Evolutionary conservation across 1,139 yeast genomes (phyloP).

Genomic region (Sugiyamaella paludigena): DNA sequence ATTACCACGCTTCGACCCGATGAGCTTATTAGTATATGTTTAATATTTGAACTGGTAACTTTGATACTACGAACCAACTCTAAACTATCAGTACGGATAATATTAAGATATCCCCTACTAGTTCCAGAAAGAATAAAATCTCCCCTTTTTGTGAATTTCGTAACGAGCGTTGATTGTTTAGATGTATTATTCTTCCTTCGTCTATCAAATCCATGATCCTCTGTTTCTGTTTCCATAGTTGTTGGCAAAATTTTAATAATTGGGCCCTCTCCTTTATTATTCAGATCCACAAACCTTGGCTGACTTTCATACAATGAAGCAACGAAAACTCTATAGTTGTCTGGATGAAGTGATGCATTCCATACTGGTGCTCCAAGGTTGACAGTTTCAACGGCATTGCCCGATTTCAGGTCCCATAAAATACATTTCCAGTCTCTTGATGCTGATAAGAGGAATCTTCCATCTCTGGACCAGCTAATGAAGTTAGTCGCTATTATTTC

Average conservation of each 20-base stretch:
- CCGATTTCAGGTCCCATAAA: slow-evolving; percentile 68
- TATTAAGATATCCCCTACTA: slow-evolving; percentile 71
- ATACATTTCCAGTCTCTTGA: slow-evolving; percentile 83
- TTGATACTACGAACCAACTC: slow-evolving; percentile 50
- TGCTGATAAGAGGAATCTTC: slow-evolving; percentile 67
- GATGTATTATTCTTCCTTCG: slow-evolving; percentile 8
- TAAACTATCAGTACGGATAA: slow-evolving; percentile 35
- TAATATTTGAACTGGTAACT: slow-evolving; percentile 67
- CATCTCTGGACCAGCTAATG: slow-evolving; percentile 66
- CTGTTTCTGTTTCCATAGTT: slow-evolving; percentile 2
- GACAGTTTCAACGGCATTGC: slow-evolving; percentile 45
- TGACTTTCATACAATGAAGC: slow-evolving; percentile 44
- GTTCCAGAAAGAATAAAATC: slow-evolving; percentile 68
- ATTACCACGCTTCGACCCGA: slow-evolving; percentile 70
- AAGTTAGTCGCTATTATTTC: no score
- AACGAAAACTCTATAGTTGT: slow-evolving; percentile 44
- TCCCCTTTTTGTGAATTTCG: slow-evolving; percentile 47
- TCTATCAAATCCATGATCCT: background rate
- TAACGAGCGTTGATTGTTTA: slow-evolving; percentile 38
- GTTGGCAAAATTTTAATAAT: slow-evolving; percentile 30
- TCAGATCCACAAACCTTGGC: slow-evolving; percentile 34
- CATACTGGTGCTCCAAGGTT: slow-evolving; percentile 69
- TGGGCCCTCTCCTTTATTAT: slow-evolving; percentile 17
- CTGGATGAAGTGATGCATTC: slow-evolving; percentile 63
- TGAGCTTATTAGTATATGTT: slow-evolving; percentile 62